Base-by-base conservation (phyloP, 169 alveolate genomes). In the Plasmodium knowlesi region DNA sequence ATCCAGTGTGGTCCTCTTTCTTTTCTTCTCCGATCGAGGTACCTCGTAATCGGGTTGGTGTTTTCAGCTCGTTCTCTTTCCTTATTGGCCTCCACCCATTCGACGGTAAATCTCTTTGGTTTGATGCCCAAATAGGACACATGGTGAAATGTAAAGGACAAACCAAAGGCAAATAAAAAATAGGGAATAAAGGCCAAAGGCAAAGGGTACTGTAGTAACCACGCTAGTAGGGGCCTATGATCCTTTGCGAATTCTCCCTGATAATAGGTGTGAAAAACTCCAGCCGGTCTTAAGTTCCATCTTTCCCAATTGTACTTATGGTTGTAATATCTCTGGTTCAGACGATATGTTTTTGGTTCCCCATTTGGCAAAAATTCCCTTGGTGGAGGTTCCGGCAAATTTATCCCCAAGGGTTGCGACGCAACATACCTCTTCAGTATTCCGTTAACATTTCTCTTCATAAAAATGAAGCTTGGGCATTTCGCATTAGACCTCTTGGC, bases 1-100 rank as follows among this genome's bases (percentile, higher is more conserved):
- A 97, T 93, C 98, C 98, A 97, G 89, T 96, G 95, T 9, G 98
- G 95, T 5, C 98, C 98, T 80, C 98, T 97, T 81, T 97, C 98
- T 96, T 97, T 96, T 84, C 98, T 94, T 54, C 98, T 86, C 12
- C 98, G 82, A 95, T 96, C 98, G 41, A 97, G 96, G 74, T 97
- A 97, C 80, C 98, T 95, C 50, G 98, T 93, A 83, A 96, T 74
- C 0, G 98, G 98, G 94, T 97, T 97, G 54, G 98, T 96, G 95
- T 97, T 97, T 83, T 97, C 98, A 53, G 98, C 98, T 57, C 98
- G 71, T 30, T 97, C 98, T 86, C 98, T 92, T 95, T 97, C 98
- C 93, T 97, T 96, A 80, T 92, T 93, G 70, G 98, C 98, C 89
- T 96, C 97, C 61, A 97, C 96, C 98, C 98, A 97, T 83, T 97